phyloP scores from a whole-genome alignment of 129 eudicot genomes.

The Saussurea involucrata region DNA sequence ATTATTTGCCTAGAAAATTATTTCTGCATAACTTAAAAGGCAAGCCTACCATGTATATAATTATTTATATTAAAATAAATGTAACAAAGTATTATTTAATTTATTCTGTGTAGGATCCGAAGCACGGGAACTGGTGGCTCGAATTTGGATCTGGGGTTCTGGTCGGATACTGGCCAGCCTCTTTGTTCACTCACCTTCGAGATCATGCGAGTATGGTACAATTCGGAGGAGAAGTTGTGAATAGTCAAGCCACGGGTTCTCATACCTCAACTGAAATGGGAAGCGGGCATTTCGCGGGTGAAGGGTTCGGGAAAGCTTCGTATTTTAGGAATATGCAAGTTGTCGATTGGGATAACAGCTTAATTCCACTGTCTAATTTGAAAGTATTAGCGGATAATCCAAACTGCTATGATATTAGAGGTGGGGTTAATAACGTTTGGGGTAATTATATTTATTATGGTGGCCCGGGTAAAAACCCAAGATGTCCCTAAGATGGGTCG shows the following conservation, averaged over 20 bases:
- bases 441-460: slow-evolving; percentile 95
- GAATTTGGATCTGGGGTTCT: slow-evolving; percentile 76
- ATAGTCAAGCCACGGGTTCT: slow-evolving; percentile 42
- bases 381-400: slow-evolving; percentile 81
- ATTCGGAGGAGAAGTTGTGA: slow-evolving; percentile 90
- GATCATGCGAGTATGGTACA: slow-evolving; percentile 83
- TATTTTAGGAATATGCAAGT: slow-evolving; percentile 82
- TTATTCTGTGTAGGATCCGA: slow-evolving; percentile 63
- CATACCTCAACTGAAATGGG: slow-evolving; percentile 96
- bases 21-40: slow-evolving; percentile 1
- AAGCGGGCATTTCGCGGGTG: slow-evolving; percentile 85
- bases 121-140: slow-evolving; percentile 99
- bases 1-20: slow-evolving; percentile 16
- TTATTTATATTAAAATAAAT: background rate
- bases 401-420: slow-evolving; percentile 79
- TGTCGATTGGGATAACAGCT: slow-evolving; percentile 88
- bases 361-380: slow-evolving; percentile 56
- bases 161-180: slow-evolving; percentile 92
- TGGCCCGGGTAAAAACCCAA: slow-evolving; percentile 81
- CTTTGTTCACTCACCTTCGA: slow-evolving; percentile 67
- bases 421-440: slow-evolving; percentile 79
- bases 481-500: slow-evolving; percentile 46
- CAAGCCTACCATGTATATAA: background rate
- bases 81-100: background rate
- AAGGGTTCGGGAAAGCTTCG: slow-evolving; percentile 88